Conservation (phyloP, 257 asterid genomes). For the Thymus mandschuricus region DNA sequence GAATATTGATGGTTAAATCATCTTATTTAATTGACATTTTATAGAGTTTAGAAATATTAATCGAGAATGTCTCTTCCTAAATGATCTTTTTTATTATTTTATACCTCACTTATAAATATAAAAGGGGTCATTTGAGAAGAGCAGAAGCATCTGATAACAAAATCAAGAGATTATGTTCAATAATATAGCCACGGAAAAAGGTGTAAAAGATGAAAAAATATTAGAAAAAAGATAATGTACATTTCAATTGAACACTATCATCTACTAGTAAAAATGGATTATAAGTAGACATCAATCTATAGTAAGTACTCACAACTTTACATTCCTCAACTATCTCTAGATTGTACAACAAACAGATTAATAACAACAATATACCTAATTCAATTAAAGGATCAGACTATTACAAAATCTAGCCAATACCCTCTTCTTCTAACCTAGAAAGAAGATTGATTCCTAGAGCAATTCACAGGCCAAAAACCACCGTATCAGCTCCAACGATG, state of each 20-base stretch:
- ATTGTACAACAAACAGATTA: background rate
- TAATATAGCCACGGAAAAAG: too few species aligned
- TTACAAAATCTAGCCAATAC: background rate
- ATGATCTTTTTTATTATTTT: too few species aligned
- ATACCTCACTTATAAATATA: too few species aligned
- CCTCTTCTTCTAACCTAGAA: background rate
- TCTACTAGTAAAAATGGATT: background rate
- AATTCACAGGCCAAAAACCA: background rate
- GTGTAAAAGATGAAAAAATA: too few species aligned
- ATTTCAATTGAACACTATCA: background rate
- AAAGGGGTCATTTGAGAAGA: too few species aligned
- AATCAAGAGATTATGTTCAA: too few species aligned
- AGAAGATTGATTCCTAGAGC: background rate
- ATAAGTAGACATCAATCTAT: background rate
- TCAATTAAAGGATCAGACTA: background rate
- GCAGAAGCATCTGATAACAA: background rate
- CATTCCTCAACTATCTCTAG: background rate
- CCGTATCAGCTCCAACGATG: background rate
- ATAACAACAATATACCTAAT: background rate
- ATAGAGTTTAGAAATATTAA: too few species aligned
- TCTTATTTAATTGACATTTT: too few species aligned
- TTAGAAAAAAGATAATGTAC: too few species aligned
- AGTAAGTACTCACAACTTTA: background rate
- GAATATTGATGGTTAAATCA: too few species aligned
- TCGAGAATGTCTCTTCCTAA: too few species aligned